These are phyloP conservation scores for Aspergillus unguis DNA, from an alignment of 2,329 filamentous ascomycete species.

Conservation along the genomic window DNA sequence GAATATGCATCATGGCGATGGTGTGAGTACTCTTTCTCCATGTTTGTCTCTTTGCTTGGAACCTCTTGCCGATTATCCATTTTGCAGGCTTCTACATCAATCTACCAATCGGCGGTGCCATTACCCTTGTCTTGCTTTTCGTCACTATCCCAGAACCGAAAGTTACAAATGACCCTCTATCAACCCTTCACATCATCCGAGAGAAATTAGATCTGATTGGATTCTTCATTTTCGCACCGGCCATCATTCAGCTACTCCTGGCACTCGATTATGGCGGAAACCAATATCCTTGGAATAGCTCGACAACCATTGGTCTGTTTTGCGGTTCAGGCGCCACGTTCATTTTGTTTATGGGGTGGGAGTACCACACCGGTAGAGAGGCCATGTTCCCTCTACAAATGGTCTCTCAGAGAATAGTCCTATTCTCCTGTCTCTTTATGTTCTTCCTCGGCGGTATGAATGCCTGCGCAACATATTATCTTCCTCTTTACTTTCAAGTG, in stretches of 20 bases:
- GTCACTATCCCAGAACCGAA: neutral
- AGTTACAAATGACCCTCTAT: neutral
- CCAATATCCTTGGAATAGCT: neutral
- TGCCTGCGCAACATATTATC: neutral
- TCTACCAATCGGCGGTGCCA: neutral
- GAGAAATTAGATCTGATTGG: neutral
- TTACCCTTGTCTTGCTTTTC: neutral
- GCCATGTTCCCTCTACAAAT: neutral
- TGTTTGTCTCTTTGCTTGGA: neutral
- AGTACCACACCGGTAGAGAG: neutral
- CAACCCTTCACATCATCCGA: neutral
- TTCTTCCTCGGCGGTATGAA: neutral
- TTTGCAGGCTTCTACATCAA: neutral
- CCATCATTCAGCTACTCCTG: neutral
- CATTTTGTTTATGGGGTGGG: neutral
- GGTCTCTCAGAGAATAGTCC: neutral
- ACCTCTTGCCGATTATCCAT: neutral
- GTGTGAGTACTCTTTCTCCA: neutral
- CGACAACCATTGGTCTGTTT: neutral
- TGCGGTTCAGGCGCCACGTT: neutral
- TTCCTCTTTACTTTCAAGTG: neutral
- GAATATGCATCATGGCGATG: slow-evolving; percentile 20
- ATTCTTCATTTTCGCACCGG: neutral
- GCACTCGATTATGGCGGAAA: neutral
- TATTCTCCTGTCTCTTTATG: neutral